Base-by-base conservation (phyloP, 345 rosid species). In the Raphanus raphanistrum region DNA sequence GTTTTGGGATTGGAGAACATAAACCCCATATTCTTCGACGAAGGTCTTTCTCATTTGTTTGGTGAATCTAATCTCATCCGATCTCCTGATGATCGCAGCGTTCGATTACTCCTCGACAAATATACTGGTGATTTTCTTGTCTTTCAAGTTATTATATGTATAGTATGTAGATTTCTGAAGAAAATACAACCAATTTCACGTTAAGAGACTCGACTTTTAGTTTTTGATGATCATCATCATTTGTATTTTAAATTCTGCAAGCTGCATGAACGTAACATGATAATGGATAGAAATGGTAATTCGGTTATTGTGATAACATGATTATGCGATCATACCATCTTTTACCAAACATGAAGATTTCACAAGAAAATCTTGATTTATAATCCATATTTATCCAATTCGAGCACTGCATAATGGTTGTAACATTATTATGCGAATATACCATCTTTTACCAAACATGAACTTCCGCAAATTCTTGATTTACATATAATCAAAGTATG, bases 51-150 rank as follows among this genome's bases (percentile, higher is more conserved):
- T 57, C 92, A 88, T 80, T 89, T 94, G 69, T 92, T 94, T 73
- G 98, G 98, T 17, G 95, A 92, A 26, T 67, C 76, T 76, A 92
- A 94, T 63, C 90, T 92, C 13, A 84, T 87, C 52, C 93, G 94
- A 45, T 94, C 97, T 36, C 94, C 92, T 0, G 84, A 92, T 16
- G 93, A 86, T 43, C 83, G 73, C 10, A 85, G 87, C 79, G 97
- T 88, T 61, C 97, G 97, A 35, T 90, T 94, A 76, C 95, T 92
- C 86, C 97, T 94, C 64, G 87, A 92, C 59, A 89, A 90, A 57
- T 87, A 75, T 86, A 84, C 98, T 3, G 97, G 97, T 94, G 68
- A 12, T 11, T 36, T 38, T 77, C 61, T 77, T 55, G 6, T 70
- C 59, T 63, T 55, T 1, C 4, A 45, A 26, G 17, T 13, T 58